phyloP scores from a whole-genome alignment of 2,329 filamentous ascomycete species.

The Cladosporium sp. region DNA sequence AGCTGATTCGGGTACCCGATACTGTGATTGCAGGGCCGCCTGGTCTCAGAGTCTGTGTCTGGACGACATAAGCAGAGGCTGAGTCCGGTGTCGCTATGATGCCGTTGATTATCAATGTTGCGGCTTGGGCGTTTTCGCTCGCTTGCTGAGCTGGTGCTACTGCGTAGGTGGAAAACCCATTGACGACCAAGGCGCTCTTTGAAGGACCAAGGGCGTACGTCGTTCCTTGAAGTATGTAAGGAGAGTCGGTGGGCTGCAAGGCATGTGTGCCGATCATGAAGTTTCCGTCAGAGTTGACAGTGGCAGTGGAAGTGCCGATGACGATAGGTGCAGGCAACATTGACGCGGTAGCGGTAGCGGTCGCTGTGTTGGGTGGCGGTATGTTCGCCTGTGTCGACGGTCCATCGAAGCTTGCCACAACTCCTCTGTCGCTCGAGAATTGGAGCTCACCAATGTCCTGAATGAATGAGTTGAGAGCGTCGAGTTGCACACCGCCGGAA shows the following conservation, averaged over 20 bases:
- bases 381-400: background rate
- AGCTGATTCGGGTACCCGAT: background rate
- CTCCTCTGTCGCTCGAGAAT: background rate
- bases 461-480: constrained; percentile 2
- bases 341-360: background rate
- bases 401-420: background rate
- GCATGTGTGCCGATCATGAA: constrained; percentile 26
- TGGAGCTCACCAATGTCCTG: background rate
- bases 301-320: constrained; percentile 4
- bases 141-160: background rate
- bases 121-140: background rate
- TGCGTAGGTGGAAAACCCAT: background rate
- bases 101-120: background rate
- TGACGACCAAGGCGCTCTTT: background rate
- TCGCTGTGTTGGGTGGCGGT: too few species aligned
- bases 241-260: constrained; percentile 12
- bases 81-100: background rate
- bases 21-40: constrained; percentile 31
- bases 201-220: background rate
- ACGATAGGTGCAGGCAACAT: background rate
- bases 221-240: background rate
- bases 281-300: constrained; percentile 19
- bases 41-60: constrained; percentile 36
- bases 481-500: background rate
- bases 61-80: constrained; percentile 13